Evolutionary conservation across 140 eudicot genomes (phyloP).

Genomic region (Anethum foeniculum): DNA sequence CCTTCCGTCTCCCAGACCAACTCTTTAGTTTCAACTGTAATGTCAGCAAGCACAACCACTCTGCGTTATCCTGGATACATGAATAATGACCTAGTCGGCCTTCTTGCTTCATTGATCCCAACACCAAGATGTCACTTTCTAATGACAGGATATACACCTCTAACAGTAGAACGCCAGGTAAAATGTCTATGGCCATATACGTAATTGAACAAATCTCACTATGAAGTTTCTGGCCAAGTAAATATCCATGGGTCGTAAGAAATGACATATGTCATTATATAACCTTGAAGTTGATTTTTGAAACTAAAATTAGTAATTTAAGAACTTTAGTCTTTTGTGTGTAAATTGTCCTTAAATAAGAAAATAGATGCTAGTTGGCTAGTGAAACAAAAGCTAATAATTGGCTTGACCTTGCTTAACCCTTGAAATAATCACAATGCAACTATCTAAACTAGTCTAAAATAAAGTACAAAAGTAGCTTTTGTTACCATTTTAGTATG

Average conservation of each 20-base stretch:
- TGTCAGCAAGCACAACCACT: constrained; percentile 99
- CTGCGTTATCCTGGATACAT: constrained; percentile 93
- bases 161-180: constrained; percentile 97
- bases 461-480: not conserved
- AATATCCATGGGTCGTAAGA: not conserved
- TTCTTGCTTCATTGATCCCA: constrained; percentile 95
- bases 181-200: constrained; percentile 5
- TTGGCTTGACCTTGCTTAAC: not conserved
- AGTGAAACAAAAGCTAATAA: no score
- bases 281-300: not conserved
- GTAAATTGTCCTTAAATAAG: no score
- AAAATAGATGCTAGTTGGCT: no score
- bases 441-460: not conserved
- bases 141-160: constrained; percentile 98
- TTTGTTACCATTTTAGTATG: not conserved
- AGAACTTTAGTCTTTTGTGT: not conserved
- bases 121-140: constrained; percentile 98
- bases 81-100: constrained; percentile 99
- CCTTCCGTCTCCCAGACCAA: constrained; percentile 94
- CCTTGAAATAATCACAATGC: not conserved
- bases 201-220: not conserved
- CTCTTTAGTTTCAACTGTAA: constrained; percentile 85
- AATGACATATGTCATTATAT: not conserved
- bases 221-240: not conserved
- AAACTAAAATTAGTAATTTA: no score